Conservation (phyloP, 768 basidiomycete genomes). For the Leucogyrophana mollusca region DNA sequence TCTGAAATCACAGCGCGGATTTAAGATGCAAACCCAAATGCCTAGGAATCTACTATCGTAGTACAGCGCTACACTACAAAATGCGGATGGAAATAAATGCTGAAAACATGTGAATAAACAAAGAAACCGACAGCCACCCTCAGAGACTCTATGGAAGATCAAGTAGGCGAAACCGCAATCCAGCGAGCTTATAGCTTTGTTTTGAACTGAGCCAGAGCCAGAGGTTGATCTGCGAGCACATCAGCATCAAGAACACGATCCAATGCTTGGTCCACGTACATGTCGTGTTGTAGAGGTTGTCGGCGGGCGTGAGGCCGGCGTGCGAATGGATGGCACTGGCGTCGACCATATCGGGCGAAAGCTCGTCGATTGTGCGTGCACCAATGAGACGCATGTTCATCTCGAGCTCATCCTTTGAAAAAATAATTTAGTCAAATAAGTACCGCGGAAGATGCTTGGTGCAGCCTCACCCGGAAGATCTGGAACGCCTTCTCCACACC, state of each 20-base stretch:
- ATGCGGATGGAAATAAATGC: no score
- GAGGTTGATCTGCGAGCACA: slow-evolving; percentile 24
- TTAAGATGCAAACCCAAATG: no score
- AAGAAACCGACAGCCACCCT: no score
- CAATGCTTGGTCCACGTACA: slow-evolving; percentile 23
- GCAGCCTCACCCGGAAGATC: slow-evolving; percentile 57
- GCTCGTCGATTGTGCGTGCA: slow-evolving; percentile 69
- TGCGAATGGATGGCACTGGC: slow-evolving; percentile 35
- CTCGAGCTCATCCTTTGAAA: slow-evolving; percentile 81
- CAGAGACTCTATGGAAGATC: no score
- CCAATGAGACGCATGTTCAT: slow-evolving; percentile 93
- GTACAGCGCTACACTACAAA: no score
- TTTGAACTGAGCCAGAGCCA: slow-evolving; percentile 25
- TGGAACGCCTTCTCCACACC: slow-evolving; percentile 80
- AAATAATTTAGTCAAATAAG: background rate
- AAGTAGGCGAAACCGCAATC: no score
- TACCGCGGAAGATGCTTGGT: background rate
- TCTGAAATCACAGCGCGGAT: no score
- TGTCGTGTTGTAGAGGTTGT: slow-evolving; percentile 28
- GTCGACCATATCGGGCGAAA: slow-evolving; percentile 84
- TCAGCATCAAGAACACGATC: background rate
- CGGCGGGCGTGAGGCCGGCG: slow-evolving; percentile 23
- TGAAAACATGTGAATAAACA: no score
- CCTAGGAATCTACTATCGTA: no score
- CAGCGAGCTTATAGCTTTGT: slow-evolving; percentile 12